These are phyloP conservation scores for Cnidoscolus chayamansa DNA, from an alignment of 441 rosid species.

Conservation along the genomic window DNA sequence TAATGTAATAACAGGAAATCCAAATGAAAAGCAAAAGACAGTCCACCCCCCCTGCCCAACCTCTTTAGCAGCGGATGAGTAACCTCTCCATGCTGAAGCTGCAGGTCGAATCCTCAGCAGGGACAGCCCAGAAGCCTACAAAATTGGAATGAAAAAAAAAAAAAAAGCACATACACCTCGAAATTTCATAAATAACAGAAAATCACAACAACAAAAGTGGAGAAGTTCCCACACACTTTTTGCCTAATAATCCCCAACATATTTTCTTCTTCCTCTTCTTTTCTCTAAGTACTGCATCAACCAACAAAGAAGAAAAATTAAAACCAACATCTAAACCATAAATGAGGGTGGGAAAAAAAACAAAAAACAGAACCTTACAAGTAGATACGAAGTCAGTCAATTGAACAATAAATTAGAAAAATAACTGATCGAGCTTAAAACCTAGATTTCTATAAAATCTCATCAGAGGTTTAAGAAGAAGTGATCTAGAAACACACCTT, in stretches of 20 bases:
- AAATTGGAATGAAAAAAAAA: not conserved
- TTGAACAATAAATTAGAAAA: not conserved
- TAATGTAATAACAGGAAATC: not conserved
- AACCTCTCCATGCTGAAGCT: slow-evolving; percentile 36
- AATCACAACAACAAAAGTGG: slow-evolving; percentile 29
- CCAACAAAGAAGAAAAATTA: not conserved
- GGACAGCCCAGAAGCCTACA: slow-evolving; percentile 32
- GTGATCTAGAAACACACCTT: not conserved
- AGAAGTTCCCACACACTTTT: slow-evolving; percentile 38
- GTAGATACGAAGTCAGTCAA: not conserved
- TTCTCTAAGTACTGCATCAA: slow-evolving; percentile 20
- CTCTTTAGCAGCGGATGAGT: slow-evolving; percentile 52
- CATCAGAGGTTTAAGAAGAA: no score
- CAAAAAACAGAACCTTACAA: not conserved
- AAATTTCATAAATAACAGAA: not conserved
- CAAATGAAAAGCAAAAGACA: not conserved
- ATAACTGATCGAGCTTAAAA: not conserved
- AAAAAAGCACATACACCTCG: not conserved
- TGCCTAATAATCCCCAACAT: slow-evolving; percentile 55
- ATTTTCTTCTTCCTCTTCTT: slow-evolving; percentile 19
- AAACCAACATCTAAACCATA: not conserved
- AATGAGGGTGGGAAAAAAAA: not conserved
- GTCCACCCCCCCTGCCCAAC: slow-evolving; percentile 17
- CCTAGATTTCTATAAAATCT: not conserved
- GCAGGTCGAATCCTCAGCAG: slow-evolving; percentile 33